phyloP scores from a whole-genome alignment of 345 rosid species.

The Gossypium arboreum region DNA sequence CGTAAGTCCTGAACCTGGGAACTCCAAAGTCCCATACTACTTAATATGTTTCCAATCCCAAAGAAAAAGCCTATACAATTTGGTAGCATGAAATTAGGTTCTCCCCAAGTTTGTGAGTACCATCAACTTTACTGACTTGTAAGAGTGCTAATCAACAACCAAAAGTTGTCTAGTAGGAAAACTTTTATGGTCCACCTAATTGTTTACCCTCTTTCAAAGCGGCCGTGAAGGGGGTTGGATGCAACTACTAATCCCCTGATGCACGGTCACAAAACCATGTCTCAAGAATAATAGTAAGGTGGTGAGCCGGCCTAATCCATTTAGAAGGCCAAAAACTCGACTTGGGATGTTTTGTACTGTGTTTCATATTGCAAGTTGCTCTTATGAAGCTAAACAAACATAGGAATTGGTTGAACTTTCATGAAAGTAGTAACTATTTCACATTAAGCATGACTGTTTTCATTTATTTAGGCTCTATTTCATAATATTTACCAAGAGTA shows the following conservation, averaged over 20 bases:
- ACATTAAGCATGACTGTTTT: not conserved
- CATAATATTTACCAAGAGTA: not conserved
- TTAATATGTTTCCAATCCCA: not conserved
- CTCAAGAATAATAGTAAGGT: not conserved
- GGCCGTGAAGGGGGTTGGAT: not conserved
- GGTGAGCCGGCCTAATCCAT: not conserved
- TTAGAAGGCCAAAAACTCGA: not conserved
- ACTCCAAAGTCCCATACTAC: not conserved
- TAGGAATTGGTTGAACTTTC: not conserved
- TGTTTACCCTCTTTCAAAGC: not conserved
- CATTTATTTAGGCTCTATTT: not conserved
- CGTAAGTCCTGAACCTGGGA: not conserved
- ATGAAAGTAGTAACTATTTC: not conserved
- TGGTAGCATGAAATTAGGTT: not conserved
- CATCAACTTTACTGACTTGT: not conserved
- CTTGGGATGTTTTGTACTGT: not conserved
- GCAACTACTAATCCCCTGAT: not conserved
- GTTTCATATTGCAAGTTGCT: not conserved
- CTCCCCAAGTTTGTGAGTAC: not conserved
- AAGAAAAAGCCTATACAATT: not conserved
- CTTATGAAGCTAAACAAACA: not conserved
- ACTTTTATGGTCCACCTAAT: not conserved
- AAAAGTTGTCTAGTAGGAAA: not conserved
- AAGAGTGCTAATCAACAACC: not conserved
- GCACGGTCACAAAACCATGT: not conserved